Evolutionary conservation across 2,329 filamentous ascomycete genomes (phyloP).

Genomic region (Ophiocordyceps unilateralis): DNA sequence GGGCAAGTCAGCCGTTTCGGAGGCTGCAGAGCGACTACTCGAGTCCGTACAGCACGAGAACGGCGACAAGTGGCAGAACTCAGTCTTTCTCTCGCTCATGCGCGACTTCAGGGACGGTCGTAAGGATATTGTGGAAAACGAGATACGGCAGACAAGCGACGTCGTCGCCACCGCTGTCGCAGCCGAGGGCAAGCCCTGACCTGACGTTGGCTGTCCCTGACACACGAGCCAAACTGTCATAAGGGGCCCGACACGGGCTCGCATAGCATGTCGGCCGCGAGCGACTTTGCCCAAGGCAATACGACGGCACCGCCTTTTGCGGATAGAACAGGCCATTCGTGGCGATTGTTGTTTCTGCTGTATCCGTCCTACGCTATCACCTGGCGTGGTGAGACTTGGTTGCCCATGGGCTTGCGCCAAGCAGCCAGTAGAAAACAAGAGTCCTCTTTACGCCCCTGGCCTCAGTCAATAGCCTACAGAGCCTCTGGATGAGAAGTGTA

Average conservation of each 20-base stretch:
- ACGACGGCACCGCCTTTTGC: not conserved
- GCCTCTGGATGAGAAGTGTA: too few relatives aligned
- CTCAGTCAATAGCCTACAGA: too few relatives aligned
- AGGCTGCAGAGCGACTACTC: conserved; percentile 23
- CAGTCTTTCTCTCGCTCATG: conserved; percentile 26
- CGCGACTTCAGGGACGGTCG: conserved; percentile 25
- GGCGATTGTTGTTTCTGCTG: not conserved
- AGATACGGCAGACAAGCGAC: conserved; percentile 17
- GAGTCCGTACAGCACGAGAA: conserved; percentile 25
- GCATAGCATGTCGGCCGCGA: not conserved
- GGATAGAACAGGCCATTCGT: not conserved
- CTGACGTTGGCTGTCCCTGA: not conserved
- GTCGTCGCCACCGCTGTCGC: conserved; percentile 3
- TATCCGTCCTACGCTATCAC: not conserved
- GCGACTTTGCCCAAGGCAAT: not conserved
- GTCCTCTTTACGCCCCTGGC: too few relatives aligned
- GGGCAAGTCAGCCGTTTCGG: conserved; percentile 20
- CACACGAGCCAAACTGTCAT: too few relatives aligned
- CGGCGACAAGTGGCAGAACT: conserved; percentile 29
- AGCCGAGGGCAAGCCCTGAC: conserved; percentile 3
- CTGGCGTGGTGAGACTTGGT: not conserved
- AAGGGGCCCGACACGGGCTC: too few relatives aligned
- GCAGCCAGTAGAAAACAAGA: too few relatives aligned
- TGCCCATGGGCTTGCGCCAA: too few relatives aligned
- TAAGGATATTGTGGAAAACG: conserved; percentile 25